Evolutionary conservation across 1,284 basidiomycete species (phyloP), one percentile per base, ranked within the genome.

Genomic region (Tremellales sp.): DNA sequence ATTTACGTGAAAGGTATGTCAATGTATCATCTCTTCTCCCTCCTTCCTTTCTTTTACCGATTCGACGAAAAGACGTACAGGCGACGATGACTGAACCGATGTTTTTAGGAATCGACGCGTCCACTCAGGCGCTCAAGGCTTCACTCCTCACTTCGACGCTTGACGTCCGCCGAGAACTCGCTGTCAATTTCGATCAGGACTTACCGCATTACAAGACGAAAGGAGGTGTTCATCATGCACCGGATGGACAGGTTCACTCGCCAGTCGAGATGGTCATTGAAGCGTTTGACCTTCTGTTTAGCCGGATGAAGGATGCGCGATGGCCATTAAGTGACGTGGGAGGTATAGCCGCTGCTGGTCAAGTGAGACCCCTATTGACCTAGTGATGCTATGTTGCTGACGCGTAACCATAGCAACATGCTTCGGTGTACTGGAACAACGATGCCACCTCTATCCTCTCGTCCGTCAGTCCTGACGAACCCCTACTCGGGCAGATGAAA

Each of bases 31-130:
- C n/a, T n/a, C n/a, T n/a, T n/a, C n/a, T 17, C 15, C 13, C 13
- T 4, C 33, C 13, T 15, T 36, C 33, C 15, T 36, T 36, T 36
- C 33, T 4, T 4, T 15, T 17, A 36, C 13, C 4, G 13, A 6
- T n/a, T 36, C 5, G 19, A 4, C 4, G 33, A 36, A 17, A 5
- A 36, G 13, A 36, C 29, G 19, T 36, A n/a, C n/a, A n/a, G n/a
- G n/a, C n/a, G n/a, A n/a, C n/a, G n/a, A n/a, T n/a, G n/a, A n/a
- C n/a, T 13, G 13, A 4, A 5, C 33, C 33, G 19, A 36, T 36
- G 33, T 91, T 90, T 69, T 83, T 93, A 23, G 89, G 90, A 12
- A 79, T 93, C 49, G 89, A 94, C 72, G 80, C 89, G 41, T 89
- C 87, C 6, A 93, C 89, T 0, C 89, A 96, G 67, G 85, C 87